phyloP scores from a whole-genome alignment of 2,329 filamentous ascomycete genomes.

The Aplosporella prunicola region DNA sequence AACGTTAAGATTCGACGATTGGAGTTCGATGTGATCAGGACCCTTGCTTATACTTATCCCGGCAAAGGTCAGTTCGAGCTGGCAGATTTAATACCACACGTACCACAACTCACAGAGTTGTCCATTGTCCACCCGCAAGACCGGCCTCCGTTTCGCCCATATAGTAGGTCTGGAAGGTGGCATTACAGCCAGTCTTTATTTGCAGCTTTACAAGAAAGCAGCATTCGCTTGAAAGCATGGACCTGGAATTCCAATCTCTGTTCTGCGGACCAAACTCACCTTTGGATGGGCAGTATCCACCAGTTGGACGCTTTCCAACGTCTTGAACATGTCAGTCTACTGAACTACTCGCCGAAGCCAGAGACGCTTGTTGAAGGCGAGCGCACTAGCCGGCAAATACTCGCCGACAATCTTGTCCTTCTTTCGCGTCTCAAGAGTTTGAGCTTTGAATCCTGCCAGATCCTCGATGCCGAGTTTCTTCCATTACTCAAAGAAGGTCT shows the following conservation, averaged over 20 bases:
- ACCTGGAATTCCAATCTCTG: conserved; percentile 48
- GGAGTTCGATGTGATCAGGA: conserved; percentile 56
- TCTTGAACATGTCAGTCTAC: conserved; percentile 25
- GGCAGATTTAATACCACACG: conserved; percentile 48
- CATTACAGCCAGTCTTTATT: conserved; percentile 60
- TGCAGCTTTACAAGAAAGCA: conserved; percentile 46
- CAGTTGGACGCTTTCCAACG: conserved; percentile 31
- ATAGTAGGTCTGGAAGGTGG: conserved; percentile 44
- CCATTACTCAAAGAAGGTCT: conserved; percentile 57
- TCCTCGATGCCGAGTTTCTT: conserved; percentile 61
- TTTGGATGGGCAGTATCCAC: conserved; percentile 38
- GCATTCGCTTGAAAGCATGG: conserved; percentile 41
- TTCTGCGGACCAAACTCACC: conserved; percentile 12
- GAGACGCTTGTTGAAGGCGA: background rate
- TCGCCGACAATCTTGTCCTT: conserved; percentile 42
- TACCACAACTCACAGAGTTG: conserved; percentile 59
- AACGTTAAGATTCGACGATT: conserved; percentile 60
- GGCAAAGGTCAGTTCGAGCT: conserved; percentile 48
- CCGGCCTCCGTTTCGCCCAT: conserved; percentile 51
- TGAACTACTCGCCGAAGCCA: conserved; percentile 22
- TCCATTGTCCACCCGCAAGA: conserved; percentile 65
- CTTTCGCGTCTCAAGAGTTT: conserved; percentile 59
- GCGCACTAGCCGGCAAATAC: conserved; percentile 32
- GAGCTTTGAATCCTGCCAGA: conserved; percentile 63
- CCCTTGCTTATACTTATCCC: conserved; percentile 45